A percentile compares a stretch with the other conserved stretches of the same genome.
These are phyloP conservation scores for Dactylellina parvicollis DNA, from an alignment of 2,329 filamentous ascomycete species.

Conservation along the genomic window DNA sequence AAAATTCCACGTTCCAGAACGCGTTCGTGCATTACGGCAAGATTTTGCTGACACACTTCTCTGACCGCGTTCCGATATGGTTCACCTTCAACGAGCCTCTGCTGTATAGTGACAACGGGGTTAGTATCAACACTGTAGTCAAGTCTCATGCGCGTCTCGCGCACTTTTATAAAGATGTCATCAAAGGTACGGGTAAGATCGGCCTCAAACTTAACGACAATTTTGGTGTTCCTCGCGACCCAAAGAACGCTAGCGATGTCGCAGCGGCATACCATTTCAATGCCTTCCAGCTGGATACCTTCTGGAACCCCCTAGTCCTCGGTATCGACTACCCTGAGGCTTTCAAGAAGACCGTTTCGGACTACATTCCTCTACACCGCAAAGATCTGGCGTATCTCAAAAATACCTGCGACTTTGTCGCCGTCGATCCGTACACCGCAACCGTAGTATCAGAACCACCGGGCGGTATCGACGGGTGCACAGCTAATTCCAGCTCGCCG, in stretches of 20 bases:
- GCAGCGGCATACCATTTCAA: slow-evolving; percentile 26
- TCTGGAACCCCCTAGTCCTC: slow-evolving; percentile 26
- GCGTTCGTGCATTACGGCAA: slow-evolving; percentile 68
- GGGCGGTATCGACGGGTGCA: slow-evolving; percentile 65
- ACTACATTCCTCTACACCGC: slow-evolving; percentile 10
- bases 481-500: slow-evolving; percentile 63
- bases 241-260: slow-evolving; percentile 24
- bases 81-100: slow-evolving; percentile 68
- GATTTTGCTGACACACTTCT: slow-evolving; percentile 66
- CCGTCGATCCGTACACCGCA: slow-evolving; percentile 70
- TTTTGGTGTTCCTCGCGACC: slow-evolving; percentile 23
- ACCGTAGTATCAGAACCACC: slow-evolving; percentile 66
- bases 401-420: slow-evolving; percentile 65
- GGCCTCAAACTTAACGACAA: slow-evolving; percentile 29
- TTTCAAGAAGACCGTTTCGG: slow-evolving; percentile 16
- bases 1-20: slow-evolving; percentile 65
- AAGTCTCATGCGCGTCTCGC: slow-evolving; percentile 66
- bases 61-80: slow-evolving; percentile 66
- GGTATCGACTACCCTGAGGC: slow-evolving; percentile 15
- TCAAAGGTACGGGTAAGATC: slow-evolving; percentile 66
- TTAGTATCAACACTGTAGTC: slow-evolving; percentile 62
- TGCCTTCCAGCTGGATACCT: slow-evolving; percentile 16
- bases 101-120: slow-evolving; percentile 60
- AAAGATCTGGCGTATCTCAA: slow-evolving; percentile 23
- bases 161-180: slow-evolving; percentile 68